Conservation (phyloP, 225 moss, liverwort and hornwort genomes). For the Physcomitrium patens region DNA sequence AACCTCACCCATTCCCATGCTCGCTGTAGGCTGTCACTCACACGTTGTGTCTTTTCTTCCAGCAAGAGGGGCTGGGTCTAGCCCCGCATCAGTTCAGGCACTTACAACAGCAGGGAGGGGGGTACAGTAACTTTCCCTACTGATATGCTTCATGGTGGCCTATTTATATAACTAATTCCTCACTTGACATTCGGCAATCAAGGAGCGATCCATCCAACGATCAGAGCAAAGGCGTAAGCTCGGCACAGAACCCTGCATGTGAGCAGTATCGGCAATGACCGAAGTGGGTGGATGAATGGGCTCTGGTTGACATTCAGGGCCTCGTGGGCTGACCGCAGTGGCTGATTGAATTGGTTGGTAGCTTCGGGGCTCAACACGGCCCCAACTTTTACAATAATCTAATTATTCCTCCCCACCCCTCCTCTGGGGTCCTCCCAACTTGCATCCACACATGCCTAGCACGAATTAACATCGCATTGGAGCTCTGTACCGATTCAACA, state of each 20-base stretch:
- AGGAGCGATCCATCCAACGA: slow-evolving; percentile 24
- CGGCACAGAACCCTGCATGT: background rate
- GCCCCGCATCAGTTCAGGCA: background rate
- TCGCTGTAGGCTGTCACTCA: slow-evolving; percentile 13
- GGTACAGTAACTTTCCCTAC: background rate
- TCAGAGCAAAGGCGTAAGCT: background rate
- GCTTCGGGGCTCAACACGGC: background rate
- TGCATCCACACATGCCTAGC: slow-evolving; percentile 12
- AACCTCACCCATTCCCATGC: slow-evolving; percentile 15
- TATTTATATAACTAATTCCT: background rate
- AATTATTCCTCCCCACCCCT: background rate
- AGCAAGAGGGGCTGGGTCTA: background rate
- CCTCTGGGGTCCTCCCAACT: background rate
- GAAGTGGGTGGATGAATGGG: slow-evolving; percentile 3
- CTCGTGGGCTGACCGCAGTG: background rate
- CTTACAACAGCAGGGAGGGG: background rate
- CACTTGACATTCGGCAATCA: slow-evolving; percentile 28
- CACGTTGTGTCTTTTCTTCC: slow-evolving; percentile 21
- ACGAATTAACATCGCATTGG: background rate
- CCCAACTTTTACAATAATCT: background rate
- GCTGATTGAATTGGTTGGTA: background rate
- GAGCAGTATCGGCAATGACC: slow-evolving; percentile 4
- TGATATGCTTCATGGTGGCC: background rate
- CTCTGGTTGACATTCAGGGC: background rate
- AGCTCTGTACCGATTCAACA: slow-evolving; percentile 12